phyloP scores from a whole-genome alignment of 768 basidiomycete species.

The Solioccasus polychromus region DNA sequence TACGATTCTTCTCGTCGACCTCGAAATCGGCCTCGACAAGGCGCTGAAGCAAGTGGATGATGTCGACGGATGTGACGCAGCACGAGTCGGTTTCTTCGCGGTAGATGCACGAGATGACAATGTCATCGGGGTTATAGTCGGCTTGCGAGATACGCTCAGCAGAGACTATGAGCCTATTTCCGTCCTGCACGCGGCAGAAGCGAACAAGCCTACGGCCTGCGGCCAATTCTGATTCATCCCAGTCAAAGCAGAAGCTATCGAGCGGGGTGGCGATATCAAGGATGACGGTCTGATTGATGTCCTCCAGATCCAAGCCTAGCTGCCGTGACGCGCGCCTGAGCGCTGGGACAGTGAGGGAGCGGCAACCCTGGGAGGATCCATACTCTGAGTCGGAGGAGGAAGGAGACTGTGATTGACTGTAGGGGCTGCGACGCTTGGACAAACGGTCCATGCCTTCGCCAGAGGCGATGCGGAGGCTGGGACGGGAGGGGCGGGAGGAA shows the following conservation, averaged over 20 bases:
- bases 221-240: conserved; percentile 63
- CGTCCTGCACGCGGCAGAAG: conserved; percentile 77
- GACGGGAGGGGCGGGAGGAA: neutral
- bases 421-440: conserved; percentile 39
- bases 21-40: conserved; percentile 72
- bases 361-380: conserved; percentile 18
- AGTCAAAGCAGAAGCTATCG: conserved; percentile 50
- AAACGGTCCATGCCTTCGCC: conserved; percentile 18
- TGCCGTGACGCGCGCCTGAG: conserved; percentile 25
- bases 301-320: conserved; percentile 34
- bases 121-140: conserved; percentile 69
- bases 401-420: conserved; percentile 38
- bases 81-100: conserved; percentile 72
- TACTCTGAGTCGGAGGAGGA: conserved; percentile 42
- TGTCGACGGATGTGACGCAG: conserved; percentile 93
- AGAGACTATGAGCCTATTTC: conserved; percentile 70
- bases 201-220: conserved; percentile 82
- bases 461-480: conserved; percentile 11
- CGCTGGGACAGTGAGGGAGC: conserved; percentile 6
- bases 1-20: conserved; percentile 96
- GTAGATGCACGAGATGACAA: conserved; percentile 94
- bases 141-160: conserved; percentile 74
- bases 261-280: conserved; percentile 62
- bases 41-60: conserved; percentile 87
- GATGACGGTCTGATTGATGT: conserved; percentile 50